Evolutionary conservation across 768 basidiomycete genomes (phyloP).

Genomic region (Termitomyces sp.): DNA sequence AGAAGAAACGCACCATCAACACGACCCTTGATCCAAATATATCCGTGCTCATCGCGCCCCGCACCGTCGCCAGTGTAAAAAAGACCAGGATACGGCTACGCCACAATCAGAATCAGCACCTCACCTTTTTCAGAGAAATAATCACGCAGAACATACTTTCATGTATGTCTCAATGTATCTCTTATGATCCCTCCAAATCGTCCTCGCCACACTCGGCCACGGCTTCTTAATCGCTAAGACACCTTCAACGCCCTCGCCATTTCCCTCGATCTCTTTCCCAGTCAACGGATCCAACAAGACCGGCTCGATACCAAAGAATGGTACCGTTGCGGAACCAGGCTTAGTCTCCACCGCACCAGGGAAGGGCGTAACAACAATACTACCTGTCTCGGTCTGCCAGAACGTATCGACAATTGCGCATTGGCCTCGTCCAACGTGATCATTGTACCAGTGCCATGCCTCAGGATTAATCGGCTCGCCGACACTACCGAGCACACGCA

Average conservation of each 20-base stretch:
- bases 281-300: constrained; percentile 81
- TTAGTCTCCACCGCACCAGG: constrained; percentile 96
- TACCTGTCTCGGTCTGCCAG: constrained; percentile 99
- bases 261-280: constrained; percentile 72
- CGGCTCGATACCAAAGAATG: constrained; percentile 93
- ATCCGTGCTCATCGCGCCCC: constrained; percentile 88
- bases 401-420: constrained; percentile 94
- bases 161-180: constrained; percentile 55
- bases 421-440: constrained; percentile 81
- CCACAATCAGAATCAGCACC: not conserved
- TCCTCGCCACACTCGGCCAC: constrained; percentile 95
- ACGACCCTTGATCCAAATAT: constrained; percentile 98
- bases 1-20: constrained; percentile 63
- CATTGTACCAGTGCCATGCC: constrained; percentile 99
- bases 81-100: constrained; percentile 73
- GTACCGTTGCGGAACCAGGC: constrained; percentile 94
- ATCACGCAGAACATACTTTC: constrained; percentile 23
- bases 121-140: not conserved
- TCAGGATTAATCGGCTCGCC: constrained; percentile 99
- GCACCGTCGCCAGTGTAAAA: constrained; percentile 99
- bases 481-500: constrained; percentile 88
- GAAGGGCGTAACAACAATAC: constrained; percentile 91
- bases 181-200: constrained; percentile 89
- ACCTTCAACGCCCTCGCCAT: constrained; percentile 86
- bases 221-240: constrained; percentile 81